Base-by-base conservation (phyloP, 2,329 filamentous ascomycete species). In the Xylariomycetidae sp. region DNA sequence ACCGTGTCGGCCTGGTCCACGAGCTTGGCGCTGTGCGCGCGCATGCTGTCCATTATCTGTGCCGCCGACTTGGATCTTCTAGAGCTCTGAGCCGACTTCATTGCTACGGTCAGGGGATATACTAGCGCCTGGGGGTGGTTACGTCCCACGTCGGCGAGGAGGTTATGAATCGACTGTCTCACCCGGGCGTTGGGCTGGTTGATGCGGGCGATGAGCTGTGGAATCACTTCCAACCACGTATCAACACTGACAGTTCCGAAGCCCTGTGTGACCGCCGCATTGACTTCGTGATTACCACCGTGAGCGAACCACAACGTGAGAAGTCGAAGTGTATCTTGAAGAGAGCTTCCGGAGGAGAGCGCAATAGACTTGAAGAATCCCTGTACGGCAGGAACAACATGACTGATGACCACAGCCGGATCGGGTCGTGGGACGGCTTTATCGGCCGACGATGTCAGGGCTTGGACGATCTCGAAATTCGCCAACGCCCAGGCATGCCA, bases 401-500 rank as follows among this genome's bases (percentile, higher is more conserved):
- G 86, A 42, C 90, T 85, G 35, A 84, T 74, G 16, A 96, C 71
- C 50, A 86, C 76, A 31, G 74, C 73, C 25, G 80, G 76, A 37
- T 84, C 83, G 25, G 79, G 47, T 52, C 56, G 54, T 25, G 52
- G 44, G 13, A 63, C 25, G 28, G 59, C 61, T 25, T 76, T 71
- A 43, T 84, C 84, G 12, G 72, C 72, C 36, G 80, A 74, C 15
- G 82, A 73, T 7, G 82, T 77, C 37, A 92, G 68, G 1, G 84
- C 80, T 49, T 92, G 94, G 23, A 97, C 89, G 37, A 98, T 92
- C 62, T 99, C 90, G 52, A 98, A 99, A 61, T 98, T 99, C 34
- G 92, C 90, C 42, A 98, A 64, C 9, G 92, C 94, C 90, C 92
- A 99, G 0, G 92, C 86, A 62, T 99, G 92, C 92, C 92, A 99